Base-by-base conservation (phyloP, 768 basidiomycete species). In the Leccinum incarnatum region DNA sequence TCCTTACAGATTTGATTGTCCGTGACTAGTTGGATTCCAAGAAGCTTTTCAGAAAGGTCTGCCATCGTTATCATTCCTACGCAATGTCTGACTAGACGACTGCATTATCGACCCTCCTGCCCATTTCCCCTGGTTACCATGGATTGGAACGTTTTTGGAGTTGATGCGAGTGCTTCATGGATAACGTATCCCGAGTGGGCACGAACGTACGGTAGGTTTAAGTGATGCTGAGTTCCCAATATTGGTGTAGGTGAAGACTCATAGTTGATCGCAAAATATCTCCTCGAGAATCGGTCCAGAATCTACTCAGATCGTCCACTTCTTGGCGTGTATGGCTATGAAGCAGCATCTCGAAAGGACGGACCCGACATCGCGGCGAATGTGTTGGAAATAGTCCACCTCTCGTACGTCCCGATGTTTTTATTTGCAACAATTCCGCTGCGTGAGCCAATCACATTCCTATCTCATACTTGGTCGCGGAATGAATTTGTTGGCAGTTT, bases 171-270 rank as follows among this genome's bases (percentile, higher is more conserved):
- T 23, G 27, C 55, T 23, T 36, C 55, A 2, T 53, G 55, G 50
- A 17, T 21, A 12, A 56, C 37, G 21, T 56, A 53, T 11, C 14
- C 29, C 9, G 15, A 54, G 11, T 56, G 54, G 57, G 46, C 55
- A 37, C 53, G 29, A 45, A 54, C 12, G n/a, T 62, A 62, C 8
- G 61, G 61, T 61, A 46, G 12, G 52, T 30, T 6, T 4, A 21
- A 34, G 32, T 34, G 32, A 37, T 56, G 14, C 14, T 17, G 3
- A 6, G 29, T 14, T n/a, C 17, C 17, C 1, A 34, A 19, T 19
- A 23, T 29, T 12, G 15, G 12, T 17, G 17, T 19, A 63, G 62
- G 62, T 8, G 56, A 63, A 34, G 32, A 34, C 12, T 34, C 34
- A 23, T 58, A 6, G 5, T 63, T 21, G 29, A 14, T 37, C 4